Evolutionary conservation across 2,329 filamentous ascomycete genomes (phyloP), one percentile per base, ranked within the genome.

Genomic region (Cytospora piceae): DNA sequence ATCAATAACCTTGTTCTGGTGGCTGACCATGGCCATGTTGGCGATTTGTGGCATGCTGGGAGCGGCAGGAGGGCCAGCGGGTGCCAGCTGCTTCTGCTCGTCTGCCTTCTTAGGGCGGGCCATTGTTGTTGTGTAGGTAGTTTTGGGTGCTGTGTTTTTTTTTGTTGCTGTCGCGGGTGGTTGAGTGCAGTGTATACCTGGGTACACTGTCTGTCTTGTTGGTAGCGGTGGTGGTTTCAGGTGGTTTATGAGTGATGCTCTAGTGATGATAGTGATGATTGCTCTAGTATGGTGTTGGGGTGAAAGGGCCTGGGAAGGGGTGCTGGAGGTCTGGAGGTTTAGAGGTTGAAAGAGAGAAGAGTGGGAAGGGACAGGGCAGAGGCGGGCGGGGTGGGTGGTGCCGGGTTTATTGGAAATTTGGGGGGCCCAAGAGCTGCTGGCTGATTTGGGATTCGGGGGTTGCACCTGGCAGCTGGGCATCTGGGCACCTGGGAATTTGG

Each of bases 1-100:
- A 68, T 92, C 87, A 70, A 91, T 86, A 52, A 81, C 78, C 72
- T 81, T 78, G 64, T 63, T 58, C 62, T 67, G 65, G 27, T 59
- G 62, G 62, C 62, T 65, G 37, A 49, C 58, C 46, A 51, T 34
- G 58, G 20, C 55, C 61, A 39, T 58, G 56, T 42, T 61, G 59
- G 46, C 24, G 11, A 54, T 49, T 42, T 55, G 57, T 39, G 31
- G 61, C 51, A 54, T 57, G 61, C 49, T 65, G 55, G 63, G 62
- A 34, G 58, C 51, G 29, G 58, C 42, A 17, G 61, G 66, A 20
- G 61, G 61, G 58, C 58, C 49, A 24, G 63, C 58, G 42, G 63
- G 63, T 29, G 62, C 63, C 63, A 65, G 58, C 63, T 67, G 65
- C 65, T 67, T 65, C 63, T 65, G 63, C 63, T 67, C 72, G 14